phyloP scores from a whole-genome alignment of 257 asterid species.

The Solanum raphanifolium region DNA sequence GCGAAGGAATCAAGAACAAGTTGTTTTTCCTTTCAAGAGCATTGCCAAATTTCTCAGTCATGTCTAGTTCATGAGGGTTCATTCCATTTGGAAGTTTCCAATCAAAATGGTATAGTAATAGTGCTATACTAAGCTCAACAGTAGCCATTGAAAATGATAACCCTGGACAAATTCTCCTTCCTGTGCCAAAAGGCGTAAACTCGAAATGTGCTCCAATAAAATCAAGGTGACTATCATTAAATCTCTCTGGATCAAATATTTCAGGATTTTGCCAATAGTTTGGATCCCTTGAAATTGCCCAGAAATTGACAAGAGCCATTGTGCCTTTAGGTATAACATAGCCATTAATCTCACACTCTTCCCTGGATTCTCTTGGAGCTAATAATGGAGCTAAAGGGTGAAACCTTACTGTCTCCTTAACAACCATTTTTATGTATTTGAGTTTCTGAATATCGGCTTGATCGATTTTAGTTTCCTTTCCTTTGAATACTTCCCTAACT shows the following conservation, averaged over 20 bases:
- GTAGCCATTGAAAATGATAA: conserved; percentile 7
- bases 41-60: neutral
- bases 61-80: conserved; percentile 10
- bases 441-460: conserved; percentile 8
- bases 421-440: conserved; percentile 4
- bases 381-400: conserved; percentile 3
- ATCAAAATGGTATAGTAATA: conserved; percentile 12
- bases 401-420: neutral
- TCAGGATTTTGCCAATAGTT: conserved; percentile 12
- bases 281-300: conserved; percentile 19
- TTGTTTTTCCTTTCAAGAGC: neutral
- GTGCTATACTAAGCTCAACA: conserved; percentile 16
- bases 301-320: conserved; percentile 5
- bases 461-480: neutral
- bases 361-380: conserved; percentile 11
- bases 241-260: neutral
- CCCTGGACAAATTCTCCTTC: conserved; percentile 28
- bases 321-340: conserved; percentile 5
- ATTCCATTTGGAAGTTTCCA: conserved; percentile 16
- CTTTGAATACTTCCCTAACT: conserved; percentile 4
- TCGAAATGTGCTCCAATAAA: conserved; percentile 18
- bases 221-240: conserved; percentile 1
- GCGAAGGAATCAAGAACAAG: neutral
- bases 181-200: conserved; percentile 25
- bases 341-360: conserved; percentile 11